Evolutionary conservation across 306 rosid genomes (phyloP).

Genomic region (Aeschynomene evenia): DNA sequence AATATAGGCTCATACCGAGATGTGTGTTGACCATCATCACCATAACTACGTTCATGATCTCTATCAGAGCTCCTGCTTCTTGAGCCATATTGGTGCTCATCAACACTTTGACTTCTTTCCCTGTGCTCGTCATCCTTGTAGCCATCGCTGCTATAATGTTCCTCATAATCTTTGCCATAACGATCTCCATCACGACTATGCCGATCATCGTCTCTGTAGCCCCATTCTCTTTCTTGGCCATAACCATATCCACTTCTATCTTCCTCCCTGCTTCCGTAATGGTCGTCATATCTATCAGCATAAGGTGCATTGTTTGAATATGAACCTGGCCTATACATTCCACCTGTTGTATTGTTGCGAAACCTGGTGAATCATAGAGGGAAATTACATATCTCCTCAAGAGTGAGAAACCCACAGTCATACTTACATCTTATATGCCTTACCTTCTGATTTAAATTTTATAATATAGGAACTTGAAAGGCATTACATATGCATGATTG

Average conservation of each 20-base stretch:
- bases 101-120: constrained; percentile 72
- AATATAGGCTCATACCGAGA: constrained; percentile 59
- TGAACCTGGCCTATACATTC: constrained; percentile 71
- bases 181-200: constrained; percentile 64
- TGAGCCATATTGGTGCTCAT: constrained; percentile 56
- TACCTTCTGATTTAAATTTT: not conserved
- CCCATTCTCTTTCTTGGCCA: constrained; percentile 73
- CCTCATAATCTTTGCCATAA: constrained; percentile 69
- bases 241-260: constrained; percentile 54
- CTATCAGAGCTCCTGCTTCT: constrained; percentile 72
- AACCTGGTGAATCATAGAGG: constrained; percentile 54
- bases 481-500: not conserved
- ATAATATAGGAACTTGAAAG: constrained; percentile 14
- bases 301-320: constrained; percentile 46
- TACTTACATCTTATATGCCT: not conserved
- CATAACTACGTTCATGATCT: constrained; percentile 53
- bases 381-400: constrained; percentile 26
- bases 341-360: constrained; percentile 57
- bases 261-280: constrained; percentile 55
- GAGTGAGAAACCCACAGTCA: constrained; percentile 21
- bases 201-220: constrained; percentile 61
- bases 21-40: constrained; percentile 72
- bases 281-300: constrained; percentile 75
- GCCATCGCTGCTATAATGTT: constrained; percentile 58
- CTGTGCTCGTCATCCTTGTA: constrained; percentile 61